Base-by-base conservation (phyloP, 352 stramenopile genomes). In the Phytophthora meadii region DNA sequence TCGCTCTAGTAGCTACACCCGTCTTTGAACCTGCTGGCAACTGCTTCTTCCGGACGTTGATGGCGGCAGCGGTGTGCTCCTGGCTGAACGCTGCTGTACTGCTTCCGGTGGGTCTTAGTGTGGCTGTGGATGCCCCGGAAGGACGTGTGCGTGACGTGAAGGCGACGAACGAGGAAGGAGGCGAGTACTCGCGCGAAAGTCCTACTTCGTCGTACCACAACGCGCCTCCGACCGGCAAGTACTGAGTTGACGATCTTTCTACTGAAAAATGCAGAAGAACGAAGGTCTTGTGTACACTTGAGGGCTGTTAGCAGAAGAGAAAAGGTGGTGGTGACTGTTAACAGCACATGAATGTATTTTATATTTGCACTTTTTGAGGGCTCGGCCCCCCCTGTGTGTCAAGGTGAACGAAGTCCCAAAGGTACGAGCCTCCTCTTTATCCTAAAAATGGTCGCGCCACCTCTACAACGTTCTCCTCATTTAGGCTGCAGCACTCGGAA, bases 11-110 rank as follows among this genome's bases (percentile, higher is more conserved):
- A 32, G 57, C 76, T 27, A 72, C 72, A 1, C 64, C 65, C 9
- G 64, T 81, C 9, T 87, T 85, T 36, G 63, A 73, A 30, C 74
- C 73, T 40, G 77, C 52, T 17, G 72, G 72, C 1, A 64, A 73
- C 57, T 74, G 66, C 25, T 84, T 83, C 53, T 88, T 84, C 42
- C 65, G 66, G 25, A 81, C 74, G 45, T 54, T 85, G 50, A 63
- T 86, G 52, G 60, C 67, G 39, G 75, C 70, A 25, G 70, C 76
- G 2, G 47, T 79, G 44, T 74, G 64, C 42, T 63, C 71, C 5
- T 74, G 79, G 40, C 17, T 81, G 28, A 79, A 81, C 32, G 62
- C 58, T 50, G 61, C 57, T 22, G 54, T 79, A 47, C 48, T 81
- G 41, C 55, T 88, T 2, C 79, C 79, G 19, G 79, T 88, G 24